Conservation (phyloP, 2,329 filamentous ascomycete species). For the Cadophora sp. region DNA sequence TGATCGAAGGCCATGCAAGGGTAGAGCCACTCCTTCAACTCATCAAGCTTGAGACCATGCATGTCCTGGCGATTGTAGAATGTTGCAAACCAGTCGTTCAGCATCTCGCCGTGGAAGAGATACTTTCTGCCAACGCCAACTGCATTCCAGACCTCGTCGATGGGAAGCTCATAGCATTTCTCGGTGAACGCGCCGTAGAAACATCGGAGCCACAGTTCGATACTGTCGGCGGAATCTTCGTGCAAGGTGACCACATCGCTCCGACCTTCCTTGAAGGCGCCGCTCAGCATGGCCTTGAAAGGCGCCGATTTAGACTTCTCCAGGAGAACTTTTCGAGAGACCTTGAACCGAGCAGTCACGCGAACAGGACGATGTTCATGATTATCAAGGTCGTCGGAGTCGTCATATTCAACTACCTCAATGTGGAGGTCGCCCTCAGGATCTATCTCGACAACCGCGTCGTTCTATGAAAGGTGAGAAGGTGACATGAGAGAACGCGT, state of each 20-base stretch:
- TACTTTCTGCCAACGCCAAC: background rate
- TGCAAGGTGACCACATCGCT: background rate
- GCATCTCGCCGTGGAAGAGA: background rate
- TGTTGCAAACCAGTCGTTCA: conserved; percentile 10
- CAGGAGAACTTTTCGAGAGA: background rate
- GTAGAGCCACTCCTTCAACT: background rate
- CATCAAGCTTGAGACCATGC: background rate
- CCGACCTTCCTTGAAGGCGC: background rate
- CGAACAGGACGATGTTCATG: background rate
- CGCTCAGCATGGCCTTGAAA: conserved; percentile 16
- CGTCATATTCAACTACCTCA: conserved; percentile 2
- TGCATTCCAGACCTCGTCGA: conserved; percentile 1
- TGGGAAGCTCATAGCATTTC: background rate
- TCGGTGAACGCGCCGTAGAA: background rate
- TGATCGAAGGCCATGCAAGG: conserved; percentile 17
- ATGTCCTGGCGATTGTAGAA: background rate
- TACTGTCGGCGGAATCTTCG: background rate
- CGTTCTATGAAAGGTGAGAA: background rate
- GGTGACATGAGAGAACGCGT: background rate
- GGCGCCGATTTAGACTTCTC: background rate
- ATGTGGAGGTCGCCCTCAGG: background rate
- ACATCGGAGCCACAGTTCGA: conserved; percentile 17
- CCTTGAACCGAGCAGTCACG: conserved; percentile 7
- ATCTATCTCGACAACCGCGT: background rate
- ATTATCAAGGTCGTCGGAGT: background rate